A percentile compares a stretch with the other conserved stretches of the same genome.
Conservation (phyloP, 2,329 filamentous ascomycete genomes). For the Scedosporium boydii region DNA sequence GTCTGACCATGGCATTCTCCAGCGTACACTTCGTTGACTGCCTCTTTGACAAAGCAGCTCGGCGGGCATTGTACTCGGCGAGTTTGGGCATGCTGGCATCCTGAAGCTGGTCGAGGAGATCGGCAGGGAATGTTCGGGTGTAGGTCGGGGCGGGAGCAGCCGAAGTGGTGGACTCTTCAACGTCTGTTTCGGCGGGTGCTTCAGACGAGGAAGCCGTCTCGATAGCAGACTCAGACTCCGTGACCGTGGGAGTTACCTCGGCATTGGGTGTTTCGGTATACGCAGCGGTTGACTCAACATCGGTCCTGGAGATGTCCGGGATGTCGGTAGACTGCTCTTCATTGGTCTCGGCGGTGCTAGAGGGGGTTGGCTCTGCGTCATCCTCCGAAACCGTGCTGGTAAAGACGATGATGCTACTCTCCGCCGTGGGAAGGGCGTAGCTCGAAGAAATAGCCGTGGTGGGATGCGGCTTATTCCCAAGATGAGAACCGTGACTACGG, state of each 20-base stretch:
- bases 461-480: too few species aligned
- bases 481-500: background rate
- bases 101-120: constrained; percentile 9
- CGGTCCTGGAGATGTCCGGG: background rate
- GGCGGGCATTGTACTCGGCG: background rate
- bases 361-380: background rate
- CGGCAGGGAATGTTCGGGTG: constrained; percentile 7
- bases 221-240: background rate
- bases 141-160: background rate
- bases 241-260: background rate
- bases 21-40: constrained; percentile 6
- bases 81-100: constrained; percentile 9
- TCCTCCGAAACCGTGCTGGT: background rate
- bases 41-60: background rate
- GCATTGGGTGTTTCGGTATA: background rate
- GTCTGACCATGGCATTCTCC: constrained; percentile 7
- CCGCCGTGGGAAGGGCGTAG: background rate
- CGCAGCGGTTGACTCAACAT: background rate
- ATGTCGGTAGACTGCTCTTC: background rate
- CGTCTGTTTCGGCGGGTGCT: background rate
- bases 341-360: background rate
- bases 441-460: background rate
- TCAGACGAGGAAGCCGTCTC: background rate
- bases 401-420: background rate
- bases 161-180: background rate